Percentiles rank a stretch among this genome's conserved stretches.
Evolutionary conservation across 345 rosid genomes (phyloP).

Genomic region (Lepidium sativum): DNA sequence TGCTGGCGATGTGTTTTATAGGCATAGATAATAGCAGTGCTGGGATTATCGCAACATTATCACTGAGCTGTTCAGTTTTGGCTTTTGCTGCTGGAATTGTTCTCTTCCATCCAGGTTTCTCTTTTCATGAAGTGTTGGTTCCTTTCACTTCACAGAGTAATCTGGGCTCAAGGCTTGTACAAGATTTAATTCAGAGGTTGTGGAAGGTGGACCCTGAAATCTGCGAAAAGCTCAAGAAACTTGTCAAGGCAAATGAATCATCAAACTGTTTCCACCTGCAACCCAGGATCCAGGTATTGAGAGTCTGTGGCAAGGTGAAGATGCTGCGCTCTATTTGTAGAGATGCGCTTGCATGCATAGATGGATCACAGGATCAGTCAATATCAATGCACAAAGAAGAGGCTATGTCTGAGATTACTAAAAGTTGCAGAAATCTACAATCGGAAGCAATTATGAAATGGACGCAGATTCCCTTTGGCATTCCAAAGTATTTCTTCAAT

Average conservation of each 20-base stretch:
- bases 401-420: constrained; percentile 28
- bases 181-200: constrained; percentile 43
- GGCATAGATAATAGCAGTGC: constrained; percentile 52
- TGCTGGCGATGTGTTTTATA: constrained; percentile 49
- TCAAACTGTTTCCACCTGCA: constrained; percentile 31
- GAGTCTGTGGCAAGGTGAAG: constrained; percentile 33
- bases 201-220: constrained; percentile 40
- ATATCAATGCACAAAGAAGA: constrained; percentile 22
- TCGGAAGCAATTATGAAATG: constrained; percentile 38
- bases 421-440: constrained; percentile 38
- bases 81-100: constrained; percentile 59
- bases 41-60: constrained; percentile 41
- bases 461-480: constrained; percentile 50
- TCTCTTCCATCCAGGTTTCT: constrained; percentile 34
- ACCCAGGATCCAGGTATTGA: constrained; percentile 32
- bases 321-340: constrained; percentile 37
- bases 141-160: constrained; percentile 14
- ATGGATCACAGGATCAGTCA: constrained; percentile 34
- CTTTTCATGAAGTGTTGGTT: constrained; percentile 12
- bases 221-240: constrained; percentile 35
- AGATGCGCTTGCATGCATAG: constrained; percentile 39
- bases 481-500: constrained; percentile 58
- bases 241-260: constrained; percentile 28
- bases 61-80: constrained; percentile 59
- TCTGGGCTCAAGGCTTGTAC: constrained; percentile 27